A percentile compares a stretch with the other conserved stretches of the same genome.
phyloP scores from a whole-genome alignment of 495 filamentous ascomycete genomes.

The Bathelium albidoporum region DNA sequence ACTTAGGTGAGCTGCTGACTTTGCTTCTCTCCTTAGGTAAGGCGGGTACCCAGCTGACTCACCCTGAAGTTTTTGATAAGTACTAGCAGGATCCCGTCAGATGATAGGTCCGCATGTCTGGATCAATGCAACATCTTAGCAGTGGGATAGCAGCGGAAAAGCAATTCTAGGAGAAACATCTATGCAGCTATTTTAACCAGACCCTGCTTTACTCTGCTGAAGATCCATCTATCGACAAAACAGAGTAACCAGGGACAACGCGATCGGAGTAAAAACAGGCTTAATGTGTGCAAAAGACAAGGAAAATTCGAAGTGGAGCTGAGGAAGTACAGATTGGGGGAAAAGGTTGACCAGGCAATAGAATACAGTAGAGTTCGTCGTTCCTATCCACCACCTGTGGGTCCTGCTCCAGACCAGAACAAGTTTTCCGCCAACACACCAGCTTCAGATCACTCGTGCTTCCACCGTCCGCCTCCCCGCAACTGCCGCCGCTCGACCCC shows the following conservation, averaged over 20 bases:
- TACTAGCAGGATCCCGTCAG: too few species aligned
- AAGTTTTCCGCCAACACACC: slow-evolving; percentile 35
- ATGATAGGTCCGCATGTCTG: too few species aligned
- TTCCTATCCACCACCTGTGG: slow-evolving; percentile 37
- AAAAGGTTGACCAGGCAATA: slow-evolving; percentile 46
- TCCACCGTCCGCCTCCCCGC: slow-evolving; percentile 19
- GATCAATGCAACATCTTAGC: background rate
- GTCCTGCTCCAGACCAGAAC: slow-evolving; percentile 30
- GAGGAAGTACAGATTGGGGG: slow-evolving; percentile 31
- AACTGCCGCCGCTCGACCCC: slow-evolving; percentile 17
- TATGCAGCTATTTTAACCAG: slow-evolving; percentile 16
- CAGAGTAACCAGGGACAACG: slow-evolving; percentile 2
- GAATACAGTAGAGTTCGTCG: slow-evolving; percentile 47
- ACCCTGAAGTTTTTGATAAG: too few species aligned
- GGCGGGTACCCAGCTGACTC: too few species aligned
- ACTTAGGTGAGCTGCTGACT: too few species aligned
- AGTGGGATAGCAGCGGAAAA: background rate
- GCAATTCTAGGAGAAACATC: slow-evolving; percentile 9
- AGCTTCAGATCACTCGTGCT: slow-evolving; percentile 9
- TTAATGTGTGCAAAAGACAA: slow-evolving; percentile 12
- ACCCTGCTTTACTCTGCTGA: slow-evolving; percentile 11
- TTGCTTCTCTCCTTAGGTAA: too few species aligned
- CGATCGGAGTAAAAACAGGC: slow-evolving; percentile 10
- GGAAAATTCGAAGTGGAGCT: slow-evolving; percentile 16
- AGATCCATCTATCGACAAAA: slow-evolving; percentile 15